Percentiles rank a stretch among this genome's conserved stretches.
phyloP scores from a whole-genome alignment of 2,329 filamentous ascomycete species.

The Colletotrichum lini region DNA sequence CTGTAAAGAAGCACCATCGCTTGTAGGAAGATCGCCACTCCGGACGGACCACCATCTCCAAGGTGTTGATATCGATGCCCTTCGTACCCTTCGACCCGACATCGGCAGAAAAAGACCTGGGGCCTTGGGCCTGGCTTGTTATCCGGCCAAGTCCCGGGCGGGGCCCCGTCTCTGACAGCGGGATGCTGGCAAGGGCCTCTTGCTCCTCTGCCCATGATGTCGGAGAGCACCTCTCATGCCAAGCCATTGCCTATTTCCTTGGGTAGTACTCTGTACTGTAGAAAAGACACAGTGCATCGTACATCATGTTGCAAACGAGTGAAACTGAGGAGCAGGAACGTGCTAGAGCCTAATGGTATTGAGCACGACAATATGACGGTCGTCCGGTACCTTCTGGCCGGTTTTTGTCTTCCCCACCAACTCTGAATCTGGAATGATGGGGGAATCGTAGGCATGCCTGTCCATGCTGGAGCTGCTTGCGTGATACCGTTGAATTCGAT shows the following conservation, averaged over 20 bases:
- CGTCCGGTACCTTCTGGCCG: conserved; percentile 11
- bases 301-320: neutral
- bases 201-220: neutral
- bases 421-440: conserved; percentile 10
- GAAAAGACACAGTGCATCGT: neutral
- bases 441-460: neutral
- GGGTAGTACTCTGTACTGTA: neutral
- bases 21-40: neutral
- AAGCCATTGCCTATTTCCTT: neutral
- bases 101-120: neutral
- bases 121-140: neutral
- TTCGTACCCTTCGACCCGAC: neutral
- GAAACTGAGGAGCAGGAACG: neutral
- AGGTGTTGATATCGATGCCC: neutral
- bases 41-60: neutral
- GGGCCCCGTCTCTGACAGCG: conserved; percentile 25
- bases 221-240: neutral
- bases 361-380: conserved; percentile 24
- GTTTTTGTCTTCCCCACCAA: neutral
- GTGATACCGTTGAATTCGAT: neutral
- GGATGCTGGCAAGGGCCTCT: conserved; percentile 28
- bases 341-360: conserved; percentile 8
- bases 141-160: conserved; percentile 8
- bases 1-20: neutral
- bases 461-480: neutral